Evolutionary conservation across 352 stramenopile species (phyloP), one percentile per base, ranked within the genome.

Genomic region (Phytopythium vexans): DNA sequence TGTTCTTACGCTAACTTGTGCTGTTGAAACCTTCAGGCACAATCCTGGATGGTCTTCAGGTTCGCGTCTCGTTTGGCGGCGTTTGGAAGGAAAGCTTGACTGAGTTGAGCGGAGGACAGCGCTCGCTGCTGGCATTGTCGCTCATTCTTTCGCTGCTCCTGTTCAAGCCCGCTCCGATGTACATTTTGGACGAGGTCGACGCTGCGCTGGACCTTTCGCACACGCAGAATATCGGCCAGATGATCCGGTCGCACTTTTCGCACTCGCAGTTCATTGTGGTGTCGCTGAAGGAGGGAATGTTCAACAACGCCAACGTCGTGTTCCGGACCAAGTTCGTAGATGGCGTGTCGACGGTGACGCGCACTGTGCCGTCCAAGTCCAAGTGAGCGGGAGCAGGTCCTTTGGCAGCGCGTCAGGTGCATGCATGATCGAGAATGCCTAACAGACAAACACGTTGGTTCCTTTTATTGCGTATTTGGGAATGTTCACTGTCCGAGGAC

Each of bases 281-380:
- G 15, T 99, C 94, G 32, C 75, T 99, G 15, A 99, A 99, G 73
- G 97, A 99, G 79, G 97, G 97, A 43, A 99, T 99, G 97, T 99
- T 99, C 81, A 99, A 99, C 80, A 99, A 99, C 69, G 97, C 97
- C 9, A 99, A 99, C 74, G 97, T 99, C 6, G 98, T 99, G 48
- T 99, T 99, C 81, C 84, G 97, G 46, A 99, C 97, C 33, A 99
- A 99, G 74, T 99, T 99, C 62, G 96, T 99, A n/a, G 97, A 99
- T 68, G 97, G 97, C 34, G 90, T 99, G 37, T 99, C 96, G n/a
- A 98, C 97, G 15, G 97, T 99, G 3, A 89, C 89, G n/a, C 73
- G 97, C 45, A 99, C 96, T 3, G 75, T 93, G 40, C 85, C 85
- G 5, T 64, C 62, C 14, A 91, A 89, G 61, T 74, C 65, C 8